Base-by-base conservation (phyloP, 2,329 filamentous ascomycete species). In the Aspergillaceae sp. region DNA sequence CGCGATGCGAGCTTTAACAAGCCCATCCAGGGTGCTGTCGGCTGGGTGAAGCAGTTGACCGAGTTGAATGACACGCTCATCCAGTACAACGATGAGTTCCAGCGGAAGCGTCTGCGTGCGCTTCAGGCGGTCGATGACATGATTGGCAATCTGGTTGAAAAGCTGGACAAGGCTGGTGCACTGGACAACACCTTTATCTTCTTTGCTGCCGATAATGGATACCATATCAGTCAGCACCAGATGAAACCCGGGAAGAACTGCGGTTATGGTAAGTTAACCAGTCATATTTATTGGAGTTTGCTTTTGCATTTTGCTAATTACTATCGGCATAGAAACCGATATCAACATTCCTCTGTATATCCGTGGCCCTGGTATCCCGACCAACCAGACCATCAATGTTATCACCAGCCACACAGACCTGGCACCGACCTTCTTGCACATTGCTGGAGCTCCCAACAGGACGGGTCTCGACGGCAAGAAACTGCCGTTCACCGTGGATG, bases 381-480 rank as follows among this genome's bases (percentile, higher is more conserved):
- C 59, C 7, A 71, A 71, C 7, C 52, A 66, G 5, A 66, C 62
- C 0, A 58, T 66, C 1, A 61, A 74, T n/a, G 58, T 71, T 9
- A 73, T 79, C 2, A 82, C 77, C 0, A 76, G 77, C 1, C 81
- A 85, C 49, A 82, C 79, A 0, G 80, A 84, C 51, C 64, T 84
- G 1, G 78, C 78, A 1, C 79, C 81, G 0, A 84, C 80, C 0
- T 64, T 83, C n/a, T 62, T 83, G 28, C 62, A 67, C 4, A 56
- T 64, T 7, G 61, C 64, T 7, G 62, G 62, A 2, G 56, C 66
- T 0, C 7, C 7, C 6, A 54, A 67, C 3, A 63, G 70, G 4
- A 56, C 64, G 0, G 74, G 77, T n/a, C 75, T 82, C 49, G 80
- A 83, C 44, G 79, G 78, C 0, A 64, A 69, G 3, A 67, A 74